Base-by-base conservation (phyloP, 2,329 filamentous ascomycete genomes). In the Geoglossum cookeanum region DNA sequence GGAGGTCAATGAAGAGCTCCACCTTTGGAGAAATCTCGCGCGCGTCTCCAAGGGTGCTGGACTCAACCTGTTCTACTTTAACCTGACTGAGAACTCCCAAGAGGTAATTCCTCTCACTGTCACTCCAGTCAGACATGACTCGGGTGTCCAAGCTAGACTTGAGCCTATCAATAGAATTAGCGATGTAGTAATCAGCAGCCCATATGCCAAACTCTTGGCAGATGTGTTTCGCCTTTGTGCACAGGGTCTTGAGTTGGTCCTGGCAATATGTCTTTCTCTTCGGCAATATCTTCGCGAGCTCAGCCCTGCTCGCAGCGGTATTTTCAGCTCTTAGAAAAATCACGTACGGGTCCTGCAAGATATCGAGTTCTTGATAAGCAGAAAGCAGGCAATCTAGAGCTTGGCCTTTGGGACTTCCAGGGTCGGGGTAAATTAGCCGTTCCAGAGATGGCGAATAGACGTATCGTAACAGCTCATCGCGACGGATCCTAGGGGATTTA, bases 181-280 rank as follows among this genome's bases (percentile, higher is more conserved):
- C 68, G 29, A 89, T 77, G 64, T 82, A 89, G 55, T 75, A 77
- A 54, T 89, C 81, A 0, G 77, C 76, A 1, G 83, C 83, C 83
- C 84, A 90, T 1, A 72, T 61, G 0, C 86, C 86, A 3, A 89
- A 72, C 51, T 84, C 76, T 2, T 65, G 62, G 27, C 71, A 72
- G 1, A 89, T 72, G 13, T 74, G 72, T 0, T 60, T 52, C 11
- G 76, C 72, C 35, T 75, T 78, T 1, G 71, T 69, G 48, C 71
- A 70, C 6, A 89, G 74, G 0, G 70, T 69, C 57, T 70, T 75
- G 61, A 89, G 68, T 61, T 85, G 78, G 29, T 71, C 71, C 39
- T 74, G 75, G 33, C 72, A 70, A 61, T 72, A 76, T 0, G 79
- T 83, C 17, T 76, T 71, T 6, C 70, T 63, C 47, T 69, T 74